A percentile compares a stretch with the other conserved stretches of the same genome.
Evolutionary conservation across 257 asterid species (phyloP).

Genomic region (Capsicum baccatum): DNA sequence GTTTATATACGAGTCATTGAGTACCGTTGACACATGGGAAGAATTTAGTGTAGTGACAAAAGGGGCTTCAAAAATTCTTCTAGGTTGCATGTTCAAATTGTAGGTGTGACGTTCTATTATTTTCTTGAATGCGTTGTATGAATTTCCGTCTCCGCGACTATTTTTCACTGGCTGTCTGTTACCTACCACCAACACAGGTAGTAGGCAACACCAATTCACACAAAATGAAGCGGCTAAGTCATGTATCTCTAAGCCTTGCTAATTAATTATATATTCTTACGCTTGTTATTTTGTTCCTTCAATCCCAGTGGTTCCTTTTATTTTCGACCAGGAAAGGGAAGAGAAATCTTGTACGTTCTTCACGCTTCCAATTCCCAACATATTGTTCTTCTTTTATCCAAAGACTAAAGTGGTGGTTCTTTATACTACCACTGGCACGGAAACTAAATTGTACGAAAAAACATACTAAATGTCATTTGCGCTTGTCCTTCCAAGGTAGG

Average conservation of each 20-base stretch:
- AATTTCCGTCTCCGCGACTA: not conserved
- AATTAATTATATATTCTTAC: not conserved
- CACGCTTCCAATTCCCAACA: not conserved
- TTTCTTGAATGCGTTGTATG: not conserved
- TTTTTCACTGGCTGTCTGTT: not conserved
- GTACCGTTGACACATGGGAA: not conserved
- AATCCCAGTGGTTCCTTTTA: not conserved
- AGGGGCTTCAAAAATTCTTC: not conserved
- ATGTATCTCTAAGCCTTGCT: not conserved
- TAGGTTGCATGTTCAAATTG: not conserved
- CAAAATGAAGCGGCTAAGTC: not conserved
- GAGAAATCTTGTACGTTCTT: not conserved
- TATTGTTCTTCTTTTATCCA: not conserved
- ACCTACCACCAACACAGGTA: no score
- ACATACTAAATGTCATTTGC: not conserved
- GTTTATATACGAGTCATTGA: not conserved
- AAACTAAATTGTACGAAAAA: no score
- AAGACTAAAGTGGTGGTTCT: not conserved
- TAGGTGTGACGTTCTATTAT: not conserved
- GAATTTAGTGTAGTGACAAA: not conserved
- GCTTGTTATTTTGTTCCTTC: not conserved
- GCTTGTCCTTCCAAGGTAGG: not conserved
- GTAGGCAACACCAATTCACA: no score
- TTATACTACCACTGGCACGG: no score
- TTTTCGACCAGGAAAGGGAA: not conserved